Conservation (phyloP, 1,284 basidiomycete genomes). For the Wallemia hederae region DNA sequence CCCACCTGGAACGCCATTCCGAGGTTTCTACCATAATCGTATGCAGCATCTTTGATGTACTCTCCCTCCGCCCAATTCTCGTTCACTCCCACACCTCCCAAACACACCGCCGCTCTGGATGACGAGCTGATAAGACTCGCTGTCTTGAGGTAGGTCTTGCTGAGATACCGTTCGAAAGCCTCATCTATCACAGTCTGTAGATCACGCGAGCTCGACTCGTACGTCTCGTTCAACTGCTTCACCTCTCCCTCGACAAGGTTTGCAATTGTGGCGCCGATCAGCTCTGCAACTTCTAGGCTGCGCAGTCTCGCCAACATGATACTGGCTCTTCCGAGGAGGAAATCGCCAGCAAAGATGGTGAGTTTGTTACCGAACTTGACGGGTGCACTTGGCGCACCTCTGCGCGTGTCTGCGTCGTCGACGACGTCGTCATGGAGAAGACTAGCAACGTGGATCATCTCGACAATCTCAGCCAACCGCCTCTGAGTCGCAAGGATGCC, state of each 20-base stretch:
- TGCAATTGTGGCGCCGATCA: slow-evolving; percentile 69
- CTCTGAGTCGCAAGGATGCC: slow-evolving; percentile 37
- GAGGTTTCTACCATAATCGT: slow-evolving; percentile 62
- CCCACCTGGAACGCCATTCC: slow-evolving; percentile 82
- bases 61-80: slow-evolving; percentile 30
- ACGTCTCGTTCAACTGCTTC: slow-evolving; percentile 39
- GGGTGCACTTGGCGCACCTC: slow-evolving; percentile 57
- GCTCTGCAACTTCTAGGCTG: slow-evolving; percentile 64
- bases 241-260: slow-evolving; percentile 95
- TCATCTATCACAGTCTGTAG: slow-evolving; percentile 18
- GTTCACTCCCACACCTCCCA: slow-evolving; percentile 39
- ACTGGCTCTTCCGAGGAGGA: slow-evolving; percentile 70
- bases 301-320: slow-evolving; percentile 65
- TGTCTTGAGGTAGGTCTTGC: slow-evolving; percentile 88
- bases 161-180: slow-evolving; percentile 62
- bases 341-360: slow-evolving; percentile 77
- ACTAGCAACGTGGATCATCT: slow-evolving; percentile 96
- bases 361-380: slow-evolving; percentile 83
- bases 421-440: slow-evolving; percentile 86
- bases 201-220: slow-evolving; percentile 11
- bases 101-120: slow-evolving; percentile 54
- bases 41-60: slow-evolving; percentile 71
- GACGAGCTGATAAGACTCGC: slow-evolving; percentile 88
- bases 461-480: slow-evolving; percentile 78
- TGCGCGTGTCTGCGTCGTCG: slow-evolving; percentile 52